Percentiles rank a stretch among this genome's conserved stretches.
phyloP scores from a whole-genome alignment of 1,284 basidiomycete species.

The Heterobasidion parviporum region DNA sequence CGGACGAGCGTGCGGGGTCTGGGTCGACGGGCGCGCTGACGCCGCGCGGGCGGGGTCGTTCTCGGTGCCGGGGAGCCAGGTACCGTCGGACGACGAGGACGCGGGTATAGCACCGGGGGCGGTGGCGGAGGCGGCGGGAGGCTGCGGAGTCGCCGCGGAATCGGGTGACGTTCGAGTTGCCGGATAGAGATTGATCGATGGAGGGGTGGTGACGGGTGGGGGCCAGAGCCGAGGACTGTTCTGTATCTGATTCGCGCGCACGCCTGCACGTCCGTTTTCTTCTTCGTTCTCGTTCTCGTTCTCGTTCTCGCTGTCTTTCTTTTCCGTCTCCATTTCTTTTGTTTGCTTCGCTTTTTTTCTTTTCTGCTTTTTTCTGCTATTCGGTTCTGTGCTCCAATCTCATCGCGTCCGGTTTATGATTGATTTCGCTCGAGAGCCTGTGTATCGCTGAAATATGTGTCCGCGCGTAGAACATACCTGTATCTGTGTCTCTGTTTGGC shows the following conservation, averaged over 20 bases:
- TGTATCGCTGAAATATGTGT: no score
- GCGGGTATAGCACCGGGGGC: neutral
- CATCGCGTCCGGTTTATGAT: no score
- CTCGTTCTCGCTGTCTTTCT: no score
- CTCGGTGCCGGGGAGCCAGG: neutral
- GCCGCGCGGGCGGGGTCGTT: neutral
- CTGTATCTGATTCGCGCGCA: neutral
- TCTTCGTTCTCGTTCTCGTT: no score
- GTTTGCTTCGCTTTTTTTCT: no score
- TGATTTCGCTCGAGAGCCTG: no score
- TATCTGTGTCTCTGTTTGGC: no score
- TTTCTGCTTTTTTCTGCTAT: no score
- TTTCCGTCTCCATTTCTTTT: no score
- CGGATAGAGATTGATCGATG: neutral
- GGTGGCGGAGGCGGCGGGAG: neutral
- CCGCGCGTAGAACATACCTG: no score
- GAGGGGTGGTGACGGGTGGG: no score
- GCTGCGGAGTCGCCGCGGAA: neutral
- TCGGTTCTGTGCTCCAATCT: no score
- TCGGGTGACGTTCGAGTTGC: constrained; percentile 1
- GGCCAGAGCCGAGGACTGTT: neutral
- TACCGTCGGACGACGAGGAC: constrained; percentile 5
- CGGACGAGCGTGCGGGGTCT: neutral
- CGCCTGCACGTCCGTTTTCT: neutral
- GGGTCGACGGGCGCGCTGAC: neutral